Conservation (phyloP, 2,329 filamentous ascomycete species). For the Fusarium sp. region DNA sequence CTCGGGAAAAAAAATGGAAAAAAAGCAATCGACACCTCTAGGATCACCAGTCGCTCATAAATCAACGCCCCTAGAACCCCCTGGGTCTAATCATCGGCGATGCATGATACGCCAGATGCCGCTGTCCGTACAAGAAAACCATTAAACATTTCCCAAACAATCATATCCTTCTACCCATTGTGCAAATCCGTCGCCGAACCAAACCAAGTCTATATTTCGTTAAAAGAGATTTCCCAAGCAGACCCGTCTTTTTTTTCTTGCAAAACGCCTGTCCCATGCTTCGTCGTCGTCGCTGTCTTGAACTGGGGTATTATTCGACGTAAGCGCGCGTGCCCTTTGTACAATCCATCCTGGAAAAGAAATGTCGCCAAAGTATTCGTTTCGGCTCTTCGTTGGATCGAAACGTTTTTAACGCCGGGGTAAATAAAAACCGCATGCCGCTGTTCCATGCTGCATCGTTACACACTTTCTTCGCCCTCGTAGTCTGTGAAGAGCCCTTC, state of each 20-base stretch:
- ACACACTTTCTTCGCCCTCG: constrained; percentile 54
- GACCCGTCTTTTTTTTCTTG: constrained; percentile 37
- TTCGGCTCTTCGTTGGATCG: constrained; percentile 35
- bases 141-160: constrained; percentile 36
- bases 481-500: constrained; percentile 52
- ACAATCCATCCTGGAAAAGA: constrained; percentile 44
- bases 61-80: constrained; percentile 30
- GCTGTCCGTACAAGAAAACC: constrained; percentile 32
- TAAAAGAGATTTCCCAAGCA: constrained; percentile 36
- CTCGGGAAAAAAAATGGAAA: constrained; percentile 30
- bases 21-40: constrained; percentile 35
- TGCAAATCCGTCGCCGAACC: constrained; percentile 41
- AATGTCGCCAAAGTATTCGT: constrained; percentile 44
- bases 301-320: constrained; percentile 42
- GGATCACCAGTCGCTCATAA: constrained; percentile 16
- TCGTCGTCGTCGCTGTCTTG: constrained; percentile 36
- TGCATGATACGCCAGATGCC: constrained; percentile 22
- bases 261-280: constrained; percentile 45
- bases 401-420: constrained; percentile 44
- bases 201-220: constrained; percentile 44
- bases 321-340: constrained; percentile 35
- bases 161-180: constrained; percentile 30
- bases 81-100: constrained; percentile 30
- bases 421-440: constrained; percentile 32
- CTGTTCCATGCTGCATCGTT: constrained; percentile 22